These are phyloP conservation scores for Aspergillus novoparasiticus DNA, from an alignment of 2,329 filamentous ascomycete species.

Conservation along the genomic window DNA sequence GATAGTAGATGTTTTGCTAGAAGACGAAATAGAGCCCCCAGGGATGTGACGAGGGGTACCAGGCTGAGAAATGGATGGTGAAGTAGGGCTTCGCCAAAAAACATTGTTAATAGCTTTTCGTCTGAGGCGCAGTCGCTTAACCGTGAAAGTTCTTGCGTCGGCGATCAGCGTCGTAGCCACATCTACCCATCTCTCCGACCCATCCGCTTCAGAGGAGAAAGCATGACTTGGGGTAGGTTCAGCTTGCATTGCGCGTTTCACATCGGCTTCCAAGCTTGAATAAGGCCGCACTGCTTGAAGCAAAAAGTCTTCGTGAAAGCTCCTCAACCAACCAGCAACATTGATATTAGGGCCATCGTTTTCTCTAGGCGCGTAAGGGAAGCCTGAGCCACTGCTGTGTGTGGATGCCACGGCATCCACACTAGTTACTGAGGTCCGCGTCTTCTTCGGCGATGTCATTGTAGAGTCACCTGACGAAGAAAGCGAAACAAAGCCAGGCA, in stretches of 20 bases:
- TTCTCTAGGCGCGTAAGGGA: slow-evolving; percentile 34
- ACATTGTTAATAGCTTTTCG: slow-evolving; percentile 43
- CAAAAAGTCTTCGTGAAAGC: slow-evolving; percentile 61
- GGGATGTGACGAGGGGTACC: slow-evolving; percentile 30
- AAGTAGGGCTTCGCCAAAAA: slow-evolving; percentile 22
- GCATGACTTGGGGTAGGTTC: slow-evolving; percentile 51
- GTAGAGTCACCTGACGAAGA: slow-evolving; percentile 49
- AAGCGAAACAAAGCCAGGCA: slow-evolving; percentile 54
- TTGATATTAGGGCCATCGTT: slow-evolving; percentile 54
- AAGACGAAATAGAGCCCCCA: slow-evolving; percentile 25
- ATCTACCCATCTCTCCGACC: slow-evolving; percentile 55
- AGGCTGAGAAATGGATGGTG: slow-evolving; percentile 25
- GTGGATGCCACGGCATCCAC: slow-evolving; percentile 52
- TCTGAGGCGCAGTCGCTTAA: slow-evolving; percentile 58
- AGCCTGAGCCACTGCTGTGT: slow-evolving; percentile 44
- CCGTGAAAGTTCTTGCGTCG: slow-evolving; percentile 56
- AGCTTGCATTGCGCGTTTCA: slow-evolving; percentile 59
- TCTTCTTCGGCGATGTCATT: slow-evolving; percentile 46
- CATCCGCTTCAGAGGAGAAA: slow-evolving; percentile 35
- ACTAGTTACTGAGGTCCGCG: slow-evolving; percentile 54
- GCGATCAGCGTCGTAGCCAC: slow-evolving; percentile 61
- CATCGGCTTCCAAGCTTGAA: slow-evolving; percentile 53
- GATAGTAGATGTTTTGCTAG: slow-evolving; percentile 27
- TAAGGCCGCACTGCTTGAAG: slow-evolving; percentile 62
- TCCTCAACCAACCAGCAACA: slow-evolving; percentile 60